Evolutionary conservation across 2,329 filamentous ascomycete genomes (phyloP).

Genomic region (Trichocomaceae sp.): DNA sequence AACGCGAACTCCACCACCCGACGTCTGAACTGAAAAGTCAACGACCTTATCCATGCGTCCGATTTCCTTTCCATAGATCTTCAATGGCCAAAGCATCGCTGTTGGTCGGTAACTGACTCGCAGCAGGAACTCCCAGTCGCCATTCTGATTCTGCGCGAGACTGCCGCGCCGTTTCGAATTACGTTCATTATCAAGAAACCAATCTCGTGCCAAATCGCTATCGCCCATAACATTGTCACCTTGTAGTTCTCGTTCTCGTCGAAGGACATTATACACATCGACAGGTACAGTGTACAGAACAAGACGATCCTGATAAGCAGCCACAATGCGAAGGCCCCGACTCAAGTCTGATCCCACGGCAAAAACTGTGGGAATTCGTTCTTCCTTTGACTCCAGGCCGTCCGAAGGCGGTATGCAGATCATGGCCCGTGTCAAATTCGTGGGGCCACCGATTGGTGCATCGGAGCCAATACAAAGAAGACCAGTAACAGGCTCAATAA

Average conservation of each 20-base stretch:
- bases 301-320: constrained; percentile 47
- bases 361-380: constrained; percentile 47
- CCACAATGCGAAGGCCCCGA: constrained; percentile 54
- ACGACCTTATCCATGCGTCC: constrained; percentile 42
- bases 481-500: constrained; percentile 54
- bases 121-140: constrained; percentile 37
- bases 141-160: constrained; percentile 29
- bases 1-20: constrained; percentile 40
- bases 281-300: constrained; percentile 57
- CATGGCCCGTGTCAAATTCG: constrained; percentile 53
- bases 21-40: constrained; percentile 45
- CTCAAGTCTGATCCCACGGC: constrained; percentile 50
- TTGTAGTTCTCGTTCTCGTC: constrained; percentile 29
- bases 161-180: constrained; percentile 24
- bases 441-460: constrained; percentile 52
- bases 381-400: constrained; percentile 15
- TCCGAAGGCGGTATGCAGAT: constrained; percentile 43
- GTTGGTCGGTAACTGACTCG: constrained; percentile 31
- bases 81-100: constrained; percentile 43
- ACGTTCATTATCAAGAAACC: constrained; percentile 26
- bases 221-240: constrained; percentile 28
- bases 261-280: constrained; percentile 46
- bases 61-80: constrained; percentile 46
- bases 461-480: constrained; percentile 57
- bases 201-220: constrained; percentile 28